phyloP scores from a whole-genome alignment of 1,284 basidiomycete species.

The Tilletia caries region DNA sequence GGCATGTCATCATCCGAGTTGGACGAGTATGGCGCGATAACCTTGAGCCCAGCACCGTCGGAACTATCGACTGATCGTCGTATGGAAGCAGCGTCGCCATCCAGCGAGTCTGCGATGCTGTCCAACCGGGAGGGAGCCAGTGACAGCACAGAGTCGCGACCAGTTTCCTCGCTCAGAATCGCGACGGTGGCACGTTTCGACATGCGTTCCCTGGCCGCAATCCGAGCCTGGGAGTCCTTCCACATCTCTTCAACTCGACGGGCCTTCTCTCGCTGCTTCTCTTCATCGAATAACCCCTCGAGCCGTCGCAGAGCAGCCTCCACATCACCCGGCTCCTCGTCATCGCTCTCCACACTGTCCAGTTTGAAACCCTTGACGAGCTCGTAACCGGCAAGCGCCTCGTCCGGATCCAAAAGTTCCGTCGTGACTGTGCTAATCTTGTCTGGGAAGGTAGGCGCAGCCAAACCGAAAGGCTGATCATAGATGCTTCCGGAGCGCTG shows the following conservation, averaged over 20 bases:
- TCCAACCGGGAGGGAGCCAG: neutral
- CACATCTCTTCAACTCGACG: constrained; percentile 37
- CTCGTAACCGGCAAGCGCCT: constrained; percentile 44
- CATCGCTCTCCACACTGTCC: constrained; percentile 35
- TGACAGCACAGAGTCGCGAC: constrained; percentile 47
- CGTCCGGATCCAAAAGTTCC: constrained; percentile 46
- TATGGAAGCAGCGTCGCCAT: neutral
- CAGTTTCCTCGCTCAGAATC: constrained; percentile 18
- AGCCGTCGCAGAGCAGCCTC: constrained; percentile 44
- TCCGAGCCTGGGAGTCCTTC: constrained; percentile 20
- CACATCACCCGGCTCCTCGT: constrained; percentile 40
- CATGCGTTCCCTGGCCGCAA: neutral
- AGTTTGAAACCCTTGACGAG: constrained; percentile 46
- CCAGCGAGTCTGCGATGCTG: constrained; percentile 1
- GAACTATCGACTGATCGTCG: neutral
- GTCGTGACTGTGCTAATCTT: constrained; percentile 37
- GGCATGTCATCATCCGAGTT: neutral
- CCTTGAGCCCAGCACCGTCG: neutral
- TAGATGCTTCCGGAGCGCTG: neutral
- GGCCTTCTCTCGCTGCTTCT: constrained; percentile 35
- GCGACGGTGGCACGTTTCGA: neutral
- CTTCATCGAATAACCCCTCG: constrained; percentile 47
- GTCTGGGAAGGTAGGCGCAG: constrained; percentile 19
- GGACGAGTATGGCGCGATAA: neutral
- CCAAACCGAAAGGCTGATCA: neutral